Percentiles rank a stretch among this genome's conserved stretches.
phyloP scores from a whole-genome alignment of 2,329 filamentous ascomycete genomes.

The Colletotrichum sp. region DNA sequence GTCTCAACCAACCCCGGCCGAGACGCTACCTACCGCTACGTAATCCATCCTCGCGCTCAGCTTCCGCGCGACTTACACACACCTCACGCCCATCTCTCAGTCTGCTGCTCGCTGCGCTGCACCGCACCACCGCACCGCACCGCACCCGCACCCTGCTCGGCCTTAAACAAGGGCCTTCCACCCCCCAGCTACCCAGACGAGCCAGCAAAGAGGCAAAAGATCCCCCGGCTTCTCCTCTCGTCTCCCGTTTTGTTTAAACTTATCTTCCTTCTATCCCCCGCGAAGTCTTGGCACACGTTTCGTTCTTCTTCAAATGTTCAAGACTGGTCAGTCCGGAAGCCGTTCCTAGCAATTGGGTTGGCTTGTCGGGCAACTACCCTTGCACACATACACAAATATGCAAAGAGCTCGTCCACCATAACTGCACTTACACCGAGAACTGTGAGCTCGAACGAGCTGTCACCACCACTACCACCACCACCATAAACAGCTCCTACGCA shows the following conservation, averaged over 20 bases:
- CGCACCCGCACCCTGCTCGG: constrained; percentile 18
- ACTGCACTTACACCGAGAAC: constrained; percentile 23
- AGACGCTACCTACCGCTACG: constrained; percentile 23
- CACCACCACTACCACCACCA: neutral
- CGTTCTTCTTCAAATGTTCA: constrained; percentile 22
- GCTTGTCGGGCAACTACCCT: constrained; percentile 19
- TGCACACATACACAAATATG: constrained; percentile 14
- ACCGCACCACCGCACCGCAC: constrained; percentile 3
- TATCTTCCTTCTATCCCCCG: constrained; percentile 21
- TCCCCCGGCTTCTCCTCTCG: constrained; percentile 16
- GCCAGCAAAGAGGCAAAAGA: constrained; percentile 20
- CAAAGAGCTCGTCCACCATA: constrained; percentile 19
- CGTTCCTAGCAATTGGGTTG: constrained; percentile 21
- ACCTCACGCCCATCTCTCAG: neutral
- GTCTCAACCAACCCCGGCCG: constrained; percentile 22
- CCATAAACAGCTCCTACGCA: constrained; percentile 23
- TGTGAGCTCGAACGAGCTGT: constrained; percentile 11
- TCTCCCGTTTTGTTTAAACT: constrained; percentile 21
- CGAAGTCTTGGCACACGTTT: constrained; percentile 21
- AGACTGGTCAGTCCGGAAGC: constrained; percentile 20
- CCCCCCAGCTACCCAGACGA: constrained; percentile 16
- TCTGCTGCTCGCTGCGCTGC: neutral
- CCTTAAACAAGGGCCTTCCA: constrained; percentile 17
- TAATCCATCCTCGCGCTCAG: constrained; percentile 22
- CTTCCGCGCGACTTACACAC: constrained; percentile 21